Evolutionary conservation across 805 yeast species (phyloP), one percentile per base, ranked within the genome.

Genomic region (Saturnispora hagleri): DNA sequence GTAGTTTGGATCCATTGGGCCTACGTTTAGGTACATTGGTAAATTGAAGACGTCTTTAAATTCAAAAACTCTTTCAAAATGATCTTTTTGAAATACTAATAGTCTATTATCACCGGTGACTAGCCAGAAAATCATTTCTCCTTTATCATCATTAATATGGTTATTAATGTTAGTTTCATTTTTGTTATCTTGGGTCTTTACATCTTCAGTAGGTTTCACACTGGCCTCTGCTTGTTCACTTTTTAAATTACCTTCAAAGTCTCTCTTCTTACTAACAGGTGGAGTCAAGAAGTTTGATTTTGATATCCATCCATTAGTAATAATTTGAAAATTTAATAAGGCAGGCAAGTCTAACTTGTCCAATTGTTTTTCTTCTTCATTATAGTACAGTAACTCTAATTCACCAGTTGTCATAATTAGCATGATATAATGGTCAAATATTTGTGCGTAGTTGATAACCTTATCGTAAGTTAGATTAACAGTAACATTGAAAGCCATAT

Each of bases 91-190:
- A 63, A 85, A 85, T 13, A 79, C 77, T 47, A 86, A 77, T 18
- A 86, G 69, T 63, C 89, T 76, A 59, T 85, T 86, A 62, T 84
- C 90, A 53, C 89, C 90, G 2, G 90, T 84, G 5, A 84, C 86
- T 46, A 83, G 75, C 43, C 86, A 73, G 58, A 84, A 85, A 71
- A 73, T 51, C 70, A 73, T 59, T 60, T 71, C 66, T 59, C 71
- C 44, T n/a, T 51, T 51, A 1, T 53, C 33, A 42, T 57, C 52
- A 40, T 60, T 43, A 13, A 51, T 20, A 9, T 13, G 10, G 6
- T 18, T n/a, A 12, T 35, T 4, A 35, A 3, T 18, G 13, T 9
- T 15, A 31, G 15, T 13, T 13, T 31, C 34, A 31, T 1, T 31
- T 31, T 57, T 52, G 36, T 61, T 43, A 18, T 51, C 22, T 9